Percentiles rank a stretch among this genome's conserved stretches.
These are phyloP conservation scores for Rehmannia glutinosa DNA, from an alignment of 257 asterid species.

Conservation along the genomic window DNA sequence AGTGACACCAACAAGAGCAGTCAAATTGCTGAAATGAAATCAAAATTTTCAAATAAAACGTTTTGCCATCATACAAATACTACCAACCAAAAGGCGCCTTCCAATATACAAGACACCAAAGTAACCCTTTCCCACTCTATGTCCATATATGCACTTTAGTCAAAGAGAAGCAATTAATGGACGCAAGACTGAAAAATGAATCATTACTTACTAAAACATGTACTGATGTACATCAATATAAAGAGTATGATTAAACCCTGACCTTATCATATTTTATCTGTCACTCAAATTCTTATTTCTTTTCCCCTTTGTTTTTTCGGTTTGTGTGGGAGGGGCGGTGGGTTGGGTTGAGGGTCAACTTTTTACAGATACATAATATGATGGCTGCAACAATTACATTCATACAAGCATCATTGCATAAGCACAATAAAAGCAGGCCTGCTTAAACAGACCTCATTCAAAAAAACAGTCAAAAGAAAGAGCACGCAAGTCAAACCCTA, in stretches of 20 bases:
- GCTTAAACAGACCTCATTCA: too few relatives aligned
- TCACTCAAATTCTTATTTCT: background rate
- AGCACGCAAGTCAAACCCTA: conserved; percentile 23
- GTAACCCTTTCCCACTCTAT: background rate
- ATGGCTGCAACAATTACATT: too few relatives aligned
- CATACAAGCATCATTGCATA: background rate
- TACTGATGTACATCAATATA: background rate
- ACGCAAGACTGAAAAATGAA: background rate
- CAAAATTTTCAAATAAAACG: background rate
- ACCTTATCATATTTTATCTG: background rate
- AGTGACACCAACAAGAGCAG: background rate
- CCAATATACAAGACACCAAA: background rate
- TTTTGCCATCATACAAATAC: background rate
- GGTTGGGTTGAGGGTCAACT: too few relatives aligned
- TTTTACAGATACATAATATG: too few relatives aligned
- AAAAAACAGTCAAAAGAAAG: too few relatives aligned
- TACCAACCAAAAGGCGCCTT: background rate
- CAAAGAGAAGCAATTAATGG: background rate
- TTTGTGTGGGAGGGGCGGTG: too few relatives aligned
- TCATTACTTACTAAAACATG: background rate
- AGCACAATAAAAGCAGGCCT: too few relatives aligned
- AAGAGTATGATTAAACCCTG: background rate
- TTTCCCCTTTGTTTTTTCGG: too few relatives aligned
- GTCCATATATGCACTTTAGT: background rate
- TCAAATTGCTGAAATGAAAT: background rate